Conservation (phyloP, 768 basidiomycete genomes). For the Naganishia friedmannii region DNA sequence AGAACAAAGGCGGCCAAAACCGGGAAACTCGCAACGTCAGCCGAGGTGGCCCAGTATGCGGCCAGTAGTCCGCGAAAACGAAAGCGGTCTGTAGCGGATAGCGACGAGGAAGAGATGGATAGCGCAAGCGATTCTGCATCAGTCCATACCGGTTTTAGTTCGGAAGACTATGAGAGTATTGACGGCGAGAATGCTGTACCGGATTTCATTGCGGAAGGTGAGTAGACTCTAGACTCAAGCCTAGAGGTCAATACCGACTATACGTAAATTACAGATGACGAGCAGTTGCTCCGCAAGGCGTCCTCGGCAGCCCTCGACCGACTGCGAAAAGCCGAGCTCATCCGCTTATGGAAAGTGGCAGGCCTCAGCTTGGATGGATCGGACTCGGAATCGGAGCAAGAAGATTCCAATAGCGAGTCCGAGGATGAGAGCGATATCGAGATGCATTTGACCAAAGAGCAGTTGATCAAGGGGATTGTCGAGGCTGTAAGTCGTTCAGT, state of each 20-base stretch:
- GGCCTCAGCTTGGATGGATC: slow-evolving; percentile 42
- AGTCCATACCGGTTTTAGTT: not conserved
- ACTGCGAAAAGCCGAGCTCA: slow-evolving; percentile 47
- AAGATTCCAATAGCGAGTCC: slow-evolving; percentile 2
- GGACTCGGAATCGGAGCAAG: not conserved
- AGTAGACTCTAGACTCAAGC: not conserved
- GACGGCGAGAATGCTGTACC: not conserved
- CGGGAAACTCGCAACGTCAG: slow-evolving; percentile 16
- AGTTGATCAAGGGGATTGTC: slow-evolving; percentile 48
- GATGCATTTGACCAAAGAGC: slow-evolving; percentile 44
- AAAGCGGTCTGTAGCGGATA: slow-evolving; percentile 9
- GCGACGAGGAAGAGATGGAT: slow-evolving; percentile 2
- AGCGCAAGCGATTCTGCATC: not conserved
- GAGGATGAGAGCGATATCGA: slow-evolving; percentile 38
- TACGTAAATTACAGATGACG: slow-evolving; percentile 39
- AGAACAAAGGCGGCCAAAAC: not conserved
- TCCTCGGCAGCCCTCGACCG: slow-evolving; percentile 43
- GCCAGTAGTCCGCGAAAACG: slow-evolving; percentile 18
- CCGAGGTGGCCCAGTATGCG: slow-evolving; percentile 20
- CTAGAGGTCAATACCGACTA: not conserved
- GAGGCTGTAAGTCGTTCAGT: slow-evolving; percentile 37
- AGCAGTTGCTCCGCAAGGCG: slow-evolving; percentile 46
- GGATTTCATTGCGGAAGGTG: slow-evolving; percentile 7
- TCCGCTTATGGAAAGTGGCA: slow-evolving; percentile 49
- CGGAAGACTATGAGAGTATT: slow-evolving; percentile 13